Base-by-base conservation (phyloP, 768 basidiomycete species). In the Lyophyllum atratum region DNA sequence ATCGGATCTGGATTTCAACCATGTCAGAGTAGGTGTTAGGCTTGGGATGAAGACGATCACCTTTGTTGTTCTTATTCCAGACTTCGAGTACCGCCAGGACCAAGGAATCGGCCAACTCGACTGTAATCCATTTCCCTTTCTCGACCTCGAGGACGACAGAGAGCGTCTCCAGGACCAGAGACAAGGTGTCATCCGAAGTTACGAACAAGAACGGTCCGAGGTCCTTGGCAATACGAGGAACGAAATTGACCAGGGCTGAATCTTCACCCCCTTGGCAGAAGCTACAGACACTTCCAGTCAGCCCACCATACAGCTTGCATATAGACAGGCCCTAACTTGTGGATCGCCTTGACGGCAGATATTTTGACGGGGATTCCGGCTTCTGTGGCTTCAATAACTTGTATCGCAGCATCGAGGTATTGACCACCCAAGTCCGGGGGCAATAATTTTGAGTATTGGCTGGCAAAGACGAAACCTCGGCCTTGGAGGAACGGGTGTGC, bases 401-500 rank as follows among this genome's bases (percentile, higher is more conserved):
- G 85, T 28, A 97, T 78, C 0, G 95, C 90, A 4, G 93, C 93
- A 22, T 90, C 86, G 31, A 98, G 77, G 68, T 98, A 98, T 65
- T 95, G 92, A 0, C 84, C 84, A 1, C 92, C 87, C 47, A 95
- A 78, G 54, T 85, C 78, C 12, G 80, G 64, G 0, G 93, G 89
- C 4, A 98, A 78, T 10, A 89, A 72, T 61, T 85, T 84, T 1
- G 91, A 82, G 66, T 86, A 98, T 66, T 94, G 89, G 66, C 93
- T 94, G 2, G 95, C 93, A 63, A 98, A 95, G 44, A 98, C 92
- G 58, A 98, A 97, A 0, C 87, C 92, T 58, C 97, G 83, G 11
- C 96, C 97, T 73, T 98, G 96, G 26, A 99, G 72, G 83, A 98
- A 99, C 0, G 94, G 94, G 54, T 80, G 81, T 22, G 93, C 95